A percentile compares a stretch with the other conserved stretches of the same genome.
Evolutionary conservation across 495 filamentous ascomycete genomes (phyloP).

Genomic region (Trichocladium antarcticum): DNA sequence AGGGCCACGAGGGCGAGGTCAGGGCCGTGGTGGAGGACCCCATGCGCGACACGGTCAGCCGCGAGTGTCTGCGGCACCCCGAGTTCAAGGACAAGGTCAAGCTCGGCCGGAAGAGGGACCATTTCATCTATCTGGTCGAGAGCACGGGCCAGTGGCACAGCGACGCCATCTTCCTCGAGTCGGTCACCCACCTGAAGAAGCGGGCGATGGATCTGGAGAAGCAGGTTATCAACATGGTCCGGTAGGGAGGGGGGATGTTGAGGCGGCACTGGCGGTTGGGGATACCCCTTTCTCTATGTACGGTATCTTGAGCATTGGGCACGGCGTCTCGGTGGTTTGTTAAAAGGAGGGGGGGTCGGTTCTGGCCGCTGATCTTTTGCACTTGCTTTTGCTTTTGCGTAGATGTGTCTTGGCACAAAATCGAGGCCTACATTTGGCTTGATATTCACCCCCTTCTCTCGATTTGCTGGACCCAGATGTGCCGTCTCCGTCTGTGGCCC

Average conservation of each 20-base stretch:
- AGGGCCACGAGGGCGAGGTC: slow-evolving; percentile 59
- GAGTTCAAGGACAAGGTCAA: slow-evolving; percentile 95
- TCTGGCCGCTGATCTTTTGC: slow-evolving; percentile 4
- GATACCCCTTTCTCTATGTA: slow-evolving; percentile 10
- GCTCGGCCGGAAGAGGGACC: slow-evolving; percentile 77
- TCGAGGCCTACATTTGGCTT: neutral
- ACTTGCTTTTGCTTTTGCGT: neutral
- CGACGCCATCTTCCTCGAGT: slow-evolving; percentile 81
- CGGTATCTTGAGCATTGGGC: slow-evolving; percentile 13
- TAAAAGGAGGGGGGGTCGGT: slow-evolving; percentile 3
- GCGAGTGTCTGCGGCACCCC: slow-evolving; percentile 81
- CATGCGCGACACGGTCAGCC: slow-evolving; percentile 82
- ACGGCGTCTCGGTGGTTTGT: slow-evolving; percentile 20
- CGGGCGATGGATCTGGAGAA: slow-evolving; percentile 45
- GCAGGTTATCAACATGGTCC: slow-evolving; percentile 41
- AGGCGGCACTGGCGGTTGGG: neutral
- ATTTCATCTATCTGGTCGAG: slow-evolving; percentile 95
- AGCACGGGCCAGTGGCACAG: slow-evolving; percentile 89
- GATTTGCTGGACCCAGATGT: neutral
- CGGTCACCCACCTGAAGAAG: slow-evolving; percentile 68
- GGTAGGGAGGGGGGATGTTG: slow-evolving; percentile 13
- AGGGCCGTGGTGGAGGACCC: slow-evolving; percentile 80
- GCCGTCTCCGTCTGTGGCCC: neutral
- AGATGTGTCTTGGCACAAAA: neutral
- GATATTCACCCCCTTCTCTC: too few species aligned